A percentile compares a stretch with the other conserved stretches of the same genome.
These are phyloP conservation scores for Stephania japonica DNA, from an alignment of 164 flowering plant genomes.

Conservation along the genomic window DNA sequence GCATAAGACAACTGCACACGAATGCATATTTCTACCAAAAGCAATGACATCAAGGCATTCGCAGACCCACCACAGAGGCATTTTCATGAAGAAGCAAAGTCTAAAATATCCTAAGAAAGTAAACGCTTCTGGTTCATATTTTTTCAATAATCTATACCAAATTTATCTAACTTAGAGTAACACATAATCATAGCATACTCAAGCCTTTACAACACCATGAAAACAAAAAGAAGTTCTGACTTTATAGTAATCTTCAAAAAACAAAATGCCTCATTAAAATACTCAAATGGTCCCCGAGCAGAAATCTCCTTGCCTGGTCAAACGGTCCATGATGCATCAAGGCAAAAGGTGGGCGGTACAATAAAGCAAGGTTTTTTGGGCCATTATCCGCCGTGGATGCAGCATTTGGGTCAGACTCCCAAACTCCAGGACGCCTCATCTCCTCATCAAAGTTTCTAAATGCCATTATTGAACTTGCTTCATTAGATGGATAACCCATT, in stretches of 20 bases:
- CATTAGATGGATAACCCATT: constrained; percentile 44
- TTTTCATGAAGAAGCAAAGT: too few species aligned
- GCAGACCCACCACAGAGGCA: too few species aligned
- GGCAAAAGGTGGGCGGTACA: constrained; percentile 81
- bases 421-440: constrained; percentile 64
- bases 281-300: too few species aligned
- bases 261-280: too few species aligned
- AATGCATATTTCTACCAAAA: too few species aligned
- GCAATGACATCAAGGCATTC: too few species aligned
- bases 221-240: not conserved
- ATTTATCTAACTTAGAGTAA: too few species aligned
- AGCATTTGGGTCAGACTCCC: constrained; percentile 65
- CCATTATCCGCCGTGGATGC: constrained; percentile 43
- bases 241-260: not conserved
- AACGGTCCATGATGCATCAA: constrained; percentile 72
- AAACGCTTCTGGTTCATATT: not conserved
- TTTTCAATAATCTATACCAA: too few species aligned
- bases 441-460: constrained; percentile 91
- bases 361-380: constrained; percentile 78
- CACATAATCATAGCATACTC: not conserved
- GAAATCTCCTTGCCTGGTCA: constrained; percentile 45
- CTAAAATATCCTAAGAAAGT: too few species aligned
- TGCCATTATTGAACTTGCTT: constrained; percentile 56
- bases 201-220: not conserved
- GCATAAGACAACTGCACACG: too few species aligned